Base-by-base conservation (phyloP, 2,329 filamentous ascomycete genomes). In the Botrytis aclada region DNA sequence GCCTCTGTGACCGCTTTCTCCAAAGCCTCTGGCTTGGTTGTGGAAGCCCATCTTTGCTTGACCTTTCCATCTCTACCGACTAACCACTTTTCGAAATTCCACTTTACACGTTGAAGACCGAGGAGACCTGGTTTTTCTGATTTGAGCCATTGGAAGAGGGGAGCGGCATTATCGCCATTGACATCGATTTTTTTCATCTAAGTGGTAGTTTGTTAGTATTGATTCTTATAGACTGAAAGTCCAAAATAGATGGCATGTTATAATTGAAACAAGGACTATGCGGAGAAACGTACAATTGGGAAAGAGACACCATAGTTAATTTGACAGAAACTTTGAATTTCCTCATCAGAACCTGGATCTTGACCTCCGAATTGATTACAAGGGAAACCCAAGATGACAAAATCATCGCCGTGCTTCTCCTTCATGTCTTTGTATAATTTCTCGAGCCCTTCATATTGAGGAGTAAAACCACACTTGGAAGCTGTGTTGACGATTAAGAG, bases 31-130 rank as follows among this genome's bases (percentile, higher is more conserved):
- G 96, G 96, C 87, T 95, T 96, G 74, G 92, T 94, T 29, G 90
- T 92, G 83, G 93, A 95, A 47, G 93, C 93, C 94, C 94, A 99
- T 77, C 96, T 86, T 41, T 88, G 88, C 84, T 93, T 92, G 78
- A 98, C 94, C 84, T 92, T 88, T 39, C 96, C 96, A 83, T 98
- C 94, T 75, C 89, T 88, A 74, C 91, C 92, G 77, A 99, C 86
- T 76, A 99, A 85, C 84, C 98, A 99, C 89, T 99, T 99, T 84
- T 99, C 96, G 86, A 98, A 99, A 85, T 99, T 99, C 96, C 96
- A 99, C 92, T 98, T 98, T 80, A 99, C 87, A 75, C 91, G 84
- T 90, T 97, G 95, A 81, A 98, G 82, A 32, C 96, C 96, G 84
- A 98, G 84, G 72, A 98, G 80, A 34, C 96, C 95, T 0, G 95